phyloP scores from a whole-genome alignment of 176 grass and related monocot species.

The Carex littledalei region DNA sequence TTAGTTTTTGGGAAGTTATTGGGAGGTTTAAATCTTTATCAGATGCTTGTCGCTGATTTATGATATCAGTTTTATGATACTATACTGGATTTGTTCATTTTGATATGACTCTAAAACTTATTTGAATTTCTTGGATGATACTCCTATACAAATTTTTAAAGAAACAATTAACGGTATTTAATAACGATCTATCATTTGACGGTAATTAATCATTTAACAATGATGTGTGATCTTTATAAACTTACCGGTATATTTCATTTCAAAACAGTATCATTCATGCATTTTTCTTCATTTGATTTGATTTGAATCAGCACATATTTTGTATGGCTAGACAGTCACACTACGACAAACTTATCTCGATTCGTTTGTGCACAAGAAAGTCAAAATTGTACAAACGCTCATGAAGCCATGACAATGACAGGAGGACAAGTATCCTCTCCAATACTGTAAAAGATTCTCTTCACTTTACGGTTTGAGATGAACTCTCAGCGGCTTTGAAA shows the following conservation, averaged over 20 bases:
- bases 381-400: background rate
- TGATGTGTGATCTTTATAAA: too few relatives aligned
- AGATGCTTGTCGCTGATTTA: background rate
- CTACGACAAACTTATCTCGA: background rate
- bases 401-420: background rate
- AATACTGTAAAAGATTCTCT: too few relatives aligned
- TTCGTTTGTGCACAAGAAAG: background rate
- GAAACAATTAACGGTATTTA: too few relatives aligned
- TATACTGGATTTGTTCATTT: too few relatives aligned
- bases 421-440: background rate
- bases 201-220: too few relatives aligned
- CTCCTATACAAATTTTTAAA: too few relatives aligned
- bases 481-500: too few relatives aligned
- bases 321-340: background rate
- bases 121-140: too few relatives aligned
- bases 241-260: background rate
- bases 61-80: background rate
- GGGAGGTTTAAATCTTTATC: background rate
- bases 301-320: background rate
- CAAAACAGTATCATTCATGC: background rate
- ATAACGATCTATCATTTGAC: too few relatives aligned
- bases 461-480: too few relatives aligned
- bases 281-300: background rate
- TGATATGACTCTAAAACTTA: too few relatives aligned
- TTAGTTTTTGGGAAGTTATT: background rate